These are phyloP conservation scores for Cynanchum wilfordii DNA, from an alignment of 257 asterid species.

Conservation along the genomic window DNA sequence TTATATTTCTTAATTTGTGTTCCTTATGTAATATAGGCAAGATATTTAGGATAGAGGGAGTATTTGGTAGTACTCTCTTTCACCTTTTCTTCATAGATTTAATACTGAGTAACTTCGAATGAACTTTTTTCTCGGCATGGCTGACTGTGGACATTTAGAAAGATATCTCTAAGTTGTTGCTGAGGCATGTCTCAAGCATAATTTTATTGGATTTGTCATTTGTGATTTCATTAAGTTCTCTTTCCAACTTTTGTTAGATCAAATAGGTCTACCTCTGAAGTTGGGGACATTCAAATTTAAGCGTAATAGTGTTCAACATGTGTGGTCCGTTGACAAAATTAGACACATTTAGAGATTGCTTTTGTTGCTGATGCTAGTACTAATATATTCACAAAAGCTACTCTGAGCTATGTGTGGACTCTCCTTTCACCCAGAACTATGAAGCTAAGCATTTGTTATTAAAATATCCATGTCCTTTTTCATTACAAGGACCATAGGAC, in stretches of 20 bases:
- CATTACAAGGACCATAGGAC: neutral
- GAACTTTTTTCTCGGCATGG: neutral
- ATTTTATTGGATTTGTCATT: neutral
- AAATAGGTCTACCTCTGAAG: neutral
- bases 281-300: neutral
- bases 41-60: too few relatives aligned
- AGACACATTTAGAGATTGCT: constrained; percentile 70
- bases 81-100: neutral
- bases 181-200: neutral
- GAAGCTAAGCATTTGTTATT: neutral
- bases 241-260: neutral
- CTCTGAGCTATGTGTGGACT: constrained; percentile 72
- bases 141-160: neutral
- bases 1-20: too few relatives aligned
- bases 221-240: neutral
- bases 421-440: constrained; percentile 38
- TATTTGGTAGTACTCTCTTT: neutral
- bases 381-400: constrained; percentile 72
- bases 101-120: neutral
- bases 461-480: neutral
- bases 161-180: neutral
- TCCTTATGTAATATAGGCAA: too few relatives aligned
- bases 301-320: constrained; percentile 46
- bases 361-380: constrained; percentile 70
- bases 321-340: constrained; percentile 62